These are phyloP conservation scores for Massarina eburnea DNA, from an alignment of 2,329 filamentous ascomycete genomes.

Conservation along the genomic window DNA sequence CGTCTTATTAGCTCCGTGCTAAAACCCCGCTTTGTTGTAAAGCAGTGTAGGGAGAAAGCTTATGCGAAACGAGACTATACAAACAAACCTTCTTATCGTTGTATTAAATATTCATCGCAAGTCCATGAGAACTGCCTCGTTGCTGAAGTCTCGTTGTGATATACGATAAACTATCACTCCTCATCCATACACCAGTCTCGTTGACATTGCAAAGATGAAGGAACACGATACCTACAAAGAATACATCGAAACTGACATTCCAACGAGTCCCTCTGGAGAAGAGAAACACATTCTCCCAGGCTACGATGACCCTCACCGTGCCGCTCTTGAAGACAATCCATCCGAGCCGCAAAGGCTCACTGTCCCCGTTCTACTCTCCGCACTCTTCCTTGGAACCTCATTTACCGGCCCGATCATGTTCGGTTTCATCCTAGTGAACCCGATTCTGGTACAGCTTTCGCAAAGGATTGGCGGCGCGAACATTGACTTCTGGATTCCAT, in stretches of 20 bases:
- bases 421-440: constrained; percentile 20
- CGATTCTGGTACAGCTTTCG: constrained; percentile 20
- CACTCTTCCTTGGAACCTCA: constrained; percentile 22
- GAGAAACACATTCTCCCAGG: constrained; percentile 7
- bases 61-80: neutral
- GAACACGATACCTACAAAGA: neutral
- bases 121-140: no score
- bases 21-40: neutral
- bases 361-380: constrained; percentile 14
- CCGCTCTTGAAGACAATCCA: constrained; percentile 18
- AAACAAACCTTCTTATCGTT: no score
- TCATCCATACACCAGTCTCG: no score
- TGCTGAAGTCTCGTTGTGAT: no score
- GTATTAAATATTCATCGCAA: no score
- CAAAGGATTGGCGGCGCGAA: constrained; percentile 17
- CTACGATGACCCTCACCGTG: constrained; percentile 16
- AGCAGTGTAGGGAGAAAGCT: neutral
- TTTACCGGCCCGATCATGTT: constrained; percentile 24
- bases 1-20: neutral
- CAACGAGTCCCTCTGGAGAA: neutral
- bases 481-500: constrained; percentile 28
- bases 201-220: constrained; percentile 4
- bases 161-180: no score
- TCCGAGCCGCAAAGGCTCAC: constrained; percentile 14
- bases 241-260: constrained; percentile 1